These are phyloP conservation scores for Metschnikowia sp. DNA, from an alignment of 805 yeast species.

Conservation along the genomic window DNA sequence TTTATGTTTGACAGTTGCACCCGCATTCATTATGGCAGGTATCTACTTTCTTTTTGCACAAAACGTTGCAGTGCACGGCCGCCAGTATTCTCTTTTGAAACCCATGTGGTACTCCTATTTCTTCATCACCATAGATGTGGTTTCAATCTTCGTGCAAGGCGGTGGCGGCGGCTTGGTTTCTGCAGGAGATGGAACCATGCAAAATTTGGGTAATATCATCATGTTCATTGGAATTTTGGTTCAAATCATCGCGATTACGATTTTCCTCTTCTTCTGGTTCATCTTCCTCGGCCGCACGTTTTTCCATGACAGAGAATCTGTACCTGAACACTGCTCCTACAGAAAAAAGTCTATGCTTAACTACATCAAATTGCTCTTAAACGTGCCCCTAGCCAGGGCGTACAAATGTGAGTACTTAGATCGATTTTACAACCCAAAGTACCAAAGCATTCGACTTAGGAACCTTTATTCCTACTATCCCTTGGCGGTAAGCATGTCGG, in stretches of 20 bases:
- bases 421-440: constrained; percentile 27
- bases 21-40: constrained; percentile 45
- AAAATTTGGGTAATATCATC: constrained; percentile 32
- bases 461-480: constrained; percentile 30
- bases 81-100: constrained; percentile 34
- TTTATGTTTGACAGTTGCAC: constrained; percentile 36
- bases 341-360: constrained; percentile 14
- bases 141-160: constrained; percentile 38
- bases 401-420: constrained; percentile 28
- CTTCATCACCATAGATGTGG: constrained; percentile 35
- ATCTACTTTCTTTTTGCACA: constrained; percentile 42
- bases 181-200: constrained; percentile 21
- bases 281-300: constrained; percentile 32
- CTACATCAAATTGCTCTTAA: constrained; percentile 28
- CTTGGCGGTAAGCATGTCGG: constrained; percentile 32
- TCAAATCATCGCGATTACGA: constrained; percentile 39
- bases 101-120: constrained; percentile 45
- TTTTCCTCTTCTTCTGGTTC: constrained; percentile 35
- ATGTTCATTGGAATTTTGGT: constrained; percentile 39
- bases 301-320: constrained; percentile 23
- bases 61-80: constrained; percentile 36
- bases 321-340: constrained; percentile 11
- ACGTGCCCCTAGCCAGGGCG: constrained; percentile 22
- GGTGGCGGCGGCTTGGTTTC: constrained; percentile 39
- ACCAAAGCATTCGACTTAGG: constrained; percentile 21